phyloP scores from a whole-genome alignment of 2,329 filamentous ascomycete species.

The Neocucurbitaria cava region DNA sequence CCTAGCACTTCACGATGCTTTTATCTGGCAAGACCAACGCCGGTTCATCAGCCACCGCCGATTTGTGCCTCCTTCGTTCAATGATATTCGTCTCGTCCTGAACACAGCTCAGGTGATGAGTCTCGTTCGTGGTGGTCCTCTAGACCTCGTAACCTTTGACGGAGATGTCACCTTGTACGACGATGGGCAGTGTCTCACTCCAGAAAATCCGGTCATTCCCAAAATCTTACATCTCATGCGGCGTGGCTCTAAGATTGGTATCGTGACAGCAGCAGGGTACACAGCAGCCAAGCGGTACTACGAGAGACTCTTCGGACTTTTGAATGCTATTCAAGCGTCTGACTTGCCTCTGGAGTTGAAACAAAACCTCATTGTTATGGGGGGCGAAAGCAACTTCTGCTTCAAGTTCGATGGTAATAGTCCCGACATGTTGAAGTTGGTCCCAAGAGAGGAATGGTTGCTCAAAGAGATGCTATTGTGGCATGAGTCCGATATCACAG shows the following conservation, averaged over 20 bases:
- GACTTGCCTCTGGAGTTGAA: constrained; percentile 71
- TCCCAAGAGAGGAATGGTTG: constrained; percentile 71
- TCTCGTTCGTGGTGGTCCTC: constrained; percentile 73
- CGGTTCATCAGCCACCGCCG: constrained; percentile 88
- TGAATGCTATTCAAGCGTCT: constrained; percentile 76
- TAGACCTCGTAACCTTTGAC: constrained; percentile 93
- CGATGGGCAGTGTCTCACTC: constrained; percentile 78
- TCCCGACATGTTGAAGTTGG: constrained; percentile 71
- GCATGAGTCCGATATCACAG: constrained; percentile 77
- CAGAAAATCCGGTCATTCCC: constrained; percentile 77
- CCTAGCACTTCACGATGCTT: constrained; percentile 85
- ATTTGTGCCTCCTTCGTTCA: constrained; percentile 96
- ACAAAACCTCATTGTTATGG: constrained; percentile 86
- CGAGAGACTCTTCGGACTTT: constrained; percentile 81
- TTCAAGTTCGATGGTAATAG: constrained; percentile 76
- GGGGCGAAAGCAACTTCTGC: constrained; percentile 94
- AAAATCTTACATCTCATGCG: constrained; percentile 73
- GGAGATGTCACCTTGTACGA: constrained; percentile 94
- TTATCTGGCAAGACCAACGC: constrained; percentile 85
- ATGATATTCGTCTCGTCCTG: constrained; percentile 89
- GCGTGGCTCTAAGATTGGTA: constrained; percentile 83
- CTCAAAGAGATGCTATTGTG: constrained; percentile 79
- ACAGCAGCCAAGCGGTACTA: constrained; percentile 88
- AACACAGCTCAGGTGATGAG: constrained; percentile 96
- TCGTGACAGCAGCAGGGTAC: constrained; percentile 96